phyloP scores from a whole-genome alignment of 2,329 filamentous ascomycete genomes.

The Massarina eburnea region DNA sequence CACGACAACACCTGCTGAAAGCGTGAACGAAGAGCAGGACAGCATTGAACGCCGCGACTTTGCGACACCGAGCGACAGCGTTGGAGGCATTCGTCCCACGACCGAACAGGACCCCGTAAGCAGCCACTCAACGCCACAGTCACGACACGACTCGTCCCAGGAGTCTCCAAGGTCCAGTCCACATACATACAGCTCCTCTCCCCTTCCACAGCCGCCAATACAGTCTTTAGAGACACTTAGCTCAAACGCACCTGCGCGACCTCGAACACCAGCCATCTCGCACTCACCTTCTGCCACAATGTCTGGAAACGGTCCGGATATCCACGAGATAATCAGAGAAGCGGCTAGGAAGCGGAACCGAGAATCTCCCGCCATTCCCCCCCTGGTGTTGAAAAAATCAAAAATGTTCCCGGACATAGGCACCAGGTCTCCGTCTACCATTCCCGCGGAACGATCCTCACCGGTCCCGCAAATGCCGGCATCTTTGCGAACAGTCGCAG shows the following conservation, averaged over 20 bases:
- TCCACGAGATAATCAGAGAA: constrained; percentile 7
- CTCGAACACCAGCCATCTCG: constrained; percentile 14
- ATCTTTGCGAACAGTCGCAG: constrained; percentile 29
- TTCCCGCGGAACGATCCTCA: constrained; percentile 27
- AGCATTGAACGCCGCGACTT: neutral
- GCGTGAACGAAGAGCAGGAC: too few relatives aligned
- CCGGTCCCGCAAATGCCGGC: constrained; percentile 26
- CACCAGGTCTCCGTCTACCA: constrained; percentile 38
- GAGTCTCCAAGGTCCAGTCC: constrained; percentile 20
- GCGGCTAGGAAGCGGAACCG: constrained; percentile 8
- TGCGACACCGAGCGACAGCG: neutral
- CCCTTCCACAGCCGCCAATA: constrained; percentile 23
- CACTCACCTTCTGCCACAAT: too few relatives aligned
- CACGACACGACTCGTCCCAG: constrained; percentile 38
- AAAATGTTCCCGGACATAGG: constrained; percentile 9
- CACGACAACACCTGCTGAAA: too few relatives aligned
- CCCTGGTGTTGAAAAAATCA: neutral
- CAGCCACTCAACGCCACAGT: constrained; percentile 13
- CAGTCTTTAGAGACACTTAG: constrained; percentile 21
- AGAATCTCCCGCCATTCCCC: constrained; percentile 16
- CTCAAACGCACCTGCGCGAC: constrained; percentile 22
- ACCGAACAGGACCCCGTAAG: constrained; percentile 13
- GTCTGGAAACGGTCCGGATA: constrained; percentile 2
- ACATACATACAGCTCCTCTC: constrained; percentile 17
- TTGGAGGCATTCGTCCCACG: constrained; percentile 17